phyloP scores from a whole-genome alignment of 176 grass and related monocot species.

The Aegilops bicornis region DNA sequence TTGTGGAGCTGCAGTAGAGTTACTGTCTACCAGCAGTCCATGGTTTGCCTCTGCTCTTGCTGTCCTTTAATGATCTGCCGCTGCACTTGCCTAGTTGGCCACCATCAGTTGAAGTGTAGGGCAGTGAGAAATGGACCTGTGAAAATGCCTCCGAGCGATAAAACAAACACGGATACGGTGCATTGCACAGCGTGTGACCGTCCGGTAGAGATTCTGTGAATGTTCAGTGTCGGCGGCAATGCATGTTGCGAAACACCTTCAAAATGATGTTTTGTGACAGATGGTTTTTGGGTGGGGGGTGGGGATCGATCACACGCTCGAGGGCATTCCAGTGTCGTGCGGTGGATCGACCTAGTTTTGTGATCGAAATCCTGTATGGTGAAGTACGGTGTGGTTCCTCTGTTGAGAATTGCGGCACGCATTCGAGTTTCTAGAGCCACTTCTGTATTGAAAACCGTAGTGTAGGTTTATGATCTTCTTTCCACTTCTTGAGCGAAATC shows the following conservation, averaged over 20 bases:
- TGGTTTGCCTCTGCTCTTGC: neutral
- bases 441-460: too few relatives aligned
- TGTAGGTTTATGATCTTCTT: too few relatives aligned
- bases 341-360: neutral
- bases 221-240: too few relatives aligned
- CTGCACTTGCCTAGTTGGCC: neutral
- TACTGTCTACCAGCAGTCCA: conserved; percentile 10
- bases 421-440: neutral
- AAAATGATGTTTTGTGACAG: neutral
- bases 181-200: neutral
- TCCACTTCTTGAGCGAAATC: too few relatives aligned
- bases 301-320: neutral
- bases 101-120: neutral
- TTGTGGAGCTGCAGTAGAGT: conserved; percentile 7
- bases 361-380: neutral
- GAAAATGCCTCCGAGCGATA: neutral
- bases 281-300: neutral
- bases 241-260: too few relatives aligned
- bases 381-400: too few relatives aligned
- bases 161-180: neutral
- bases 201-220: too few relatives aligned
- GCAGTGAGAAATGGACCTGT: neutral
- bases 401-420: neutral
- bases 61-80: neutral
- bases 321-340: neutral